A percentile compares a stretch with the other conserved stretches of the same genome.
phyloP scores from a whole-genome alignment of 306 rosid species.

The Carpinus fangiana region DNA sequence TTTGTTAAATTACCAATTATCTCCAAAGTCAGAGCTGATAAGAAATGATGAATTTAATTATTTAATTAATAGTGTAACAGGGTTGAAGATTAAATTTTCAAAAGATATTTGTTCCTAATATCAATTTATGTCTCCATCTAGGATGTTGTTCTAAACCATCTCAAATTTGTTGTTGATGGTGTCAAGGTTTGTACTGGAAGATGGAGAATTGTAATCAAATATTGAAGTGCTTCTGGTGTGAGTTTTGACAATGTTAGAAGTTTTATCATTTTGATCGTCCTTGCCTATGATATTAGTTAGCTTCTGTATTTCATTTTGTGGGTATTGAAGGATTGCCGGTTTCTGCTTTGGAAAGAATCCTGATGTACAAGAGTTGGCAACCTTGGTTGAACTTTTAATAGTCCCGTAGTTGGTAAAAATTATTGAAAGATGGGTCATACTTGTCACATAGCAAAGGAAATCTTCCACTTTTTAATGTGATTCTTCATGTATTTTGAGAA shows the following conservation, averaged over 20 bases:
- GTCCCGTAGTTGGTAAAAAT: not conserved
- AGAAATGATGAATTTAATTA: no score
- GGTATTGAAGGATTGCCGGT: not conserved
- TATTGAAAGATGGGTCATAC: not conserved
- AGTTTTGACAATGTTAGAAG: not conserved
- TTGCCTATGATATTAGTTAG: not conserved
- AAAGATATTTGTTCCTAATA: not conserved
- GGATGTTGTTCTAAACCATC: not conserved
- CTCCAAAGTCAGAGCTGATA: no score
- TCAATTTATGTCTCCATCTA: not conserved
- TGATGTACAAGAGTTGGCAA: not conserved
- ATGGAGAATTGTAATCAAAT: not conserved
- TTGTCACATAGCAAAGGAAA: not conserved
- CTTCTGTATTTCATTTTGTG: not conserved
- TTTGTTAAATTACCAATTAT: no score
- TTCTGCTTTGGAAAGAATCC: not conserved
- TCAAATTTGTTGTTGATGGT: not conserved
- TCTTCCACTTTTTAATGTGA: not conserved
- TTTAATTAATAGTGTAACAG: no score
- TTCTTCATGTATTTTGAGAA: not conserved
- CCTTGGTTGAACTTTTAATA: not conserved
- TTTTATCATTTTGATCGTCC: not conserved
- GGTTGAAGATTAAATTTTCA: not conserved
- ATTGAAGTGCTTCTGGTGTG: not conserved
- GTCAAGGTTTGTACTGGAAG: not conserved